Evolutionary conservation across 768 basidiomycete genomes (phyloP).

Genomic region (Podaxis sp.): DNA sequence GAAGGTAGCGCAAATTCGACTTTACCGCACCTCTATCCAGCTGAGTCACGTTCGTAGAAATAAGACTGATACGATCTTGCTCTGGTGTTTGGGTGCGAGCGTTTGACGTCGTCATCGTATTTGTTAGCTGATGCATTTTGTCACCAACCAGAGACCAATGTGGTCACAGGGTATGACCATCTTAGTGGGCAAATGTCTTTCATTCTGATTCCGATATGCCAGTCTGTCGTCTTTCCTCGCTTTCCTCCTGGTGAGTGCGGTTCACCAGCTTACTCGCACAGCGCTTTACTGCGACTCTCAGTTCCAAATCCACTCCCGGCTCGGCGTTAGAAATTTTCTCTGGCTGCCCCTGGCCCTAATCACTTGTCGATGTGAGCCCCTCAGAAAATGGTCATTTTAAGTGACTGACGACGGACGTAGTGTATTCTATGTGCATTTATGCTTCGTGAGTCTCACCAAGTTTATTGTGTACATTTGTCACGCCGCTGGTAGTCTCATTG

Average conservation of each 20-base stretch:
- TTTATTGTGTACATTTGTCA: not conserved
- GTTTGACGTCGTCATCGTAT: not conserved
- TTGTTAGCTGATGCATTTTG: not conserved
- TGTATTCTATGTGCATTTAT: constrained; percentile 6
- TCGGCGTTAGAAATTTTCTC: not conserved
- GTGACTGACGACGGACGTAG: not conserved
- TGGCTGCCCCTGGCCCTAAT: constrained; percentile 14
- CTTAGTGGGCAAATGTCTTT: not conserved
- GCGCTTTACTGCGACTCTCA: not conserved
- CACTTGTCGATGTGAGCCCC: constrained; percentile 10
- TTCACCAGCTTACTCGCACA: not conserved
- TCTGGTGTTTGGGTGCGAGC: not conserved
- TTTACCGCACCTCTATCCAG: not conserved
- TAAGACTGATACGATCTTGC: not conserved
- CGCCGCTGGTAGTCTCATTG: not conserved
- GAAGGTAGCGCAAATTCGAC: not conserved
- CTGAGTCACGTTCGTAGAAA: not conserved
- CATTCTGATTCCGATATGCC: not conserved
- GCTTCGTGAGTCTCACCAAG: not conserved
- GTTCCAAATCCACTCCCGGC: not conserved
- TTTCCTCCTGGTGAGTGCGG: not conserved
- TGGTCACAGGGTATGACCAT: not conserved
- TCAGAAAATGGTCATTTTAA: not conserved
- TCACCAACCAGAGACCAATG: not conserved
- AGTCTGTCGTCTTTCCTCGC: not conserved